Conservation (phyloP, 768 basidiomycete genomes). For the Serendipita vermifera region DNA sequence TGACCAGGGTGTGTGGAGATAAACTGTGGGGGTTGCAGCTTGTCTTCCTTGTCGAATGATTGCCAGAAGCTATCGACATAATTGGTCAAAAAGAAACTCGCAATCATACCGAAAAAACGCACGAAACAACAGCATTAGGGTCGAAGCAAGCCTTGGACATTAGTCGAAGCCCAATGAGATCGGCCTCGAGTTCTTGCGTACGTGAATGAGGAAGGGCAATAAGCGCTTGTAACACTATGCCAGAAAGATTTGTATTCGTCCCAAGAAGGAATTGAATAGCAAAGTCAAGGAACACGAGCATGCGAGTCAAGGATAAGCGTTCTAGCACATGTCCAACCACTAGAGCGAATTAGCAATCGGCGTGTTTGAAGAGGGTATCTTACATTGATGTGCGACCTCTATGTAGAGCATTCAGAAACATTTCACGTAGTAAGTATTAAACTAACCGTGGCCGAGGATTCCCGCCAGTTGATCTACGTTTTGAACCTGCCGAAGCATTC, state of each 20-base stretch:
- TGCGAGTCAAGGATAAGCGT: constrained; percentile 29
- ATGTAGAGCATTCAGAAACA: constrained; percentile 10
- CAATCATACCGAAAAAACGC: constrained; percentile 18
- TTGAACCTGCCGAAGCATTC: constrained; percentile 63
- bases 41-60: not conserved
- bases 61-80: not conserved
- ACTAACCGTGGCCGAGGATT: constrained; percentile 69
- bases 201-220: constrained; percentile 62
- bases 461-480: constrained; percentile 76
- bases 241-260: constrained; percentile 21
- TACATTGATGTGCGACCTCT: constrained; percentile 69
- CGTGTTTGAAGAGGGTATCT: too few relatives aligned
- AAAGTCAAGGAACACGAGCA: constrained; percentile 31
- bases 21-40: not conserved
- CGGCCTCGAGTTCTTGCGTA: constrained; percentile 75
- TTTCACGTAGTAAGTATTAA: not conserved
- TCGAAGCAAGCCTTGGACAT: constrained; percentile 80
- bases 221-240: not conserved
- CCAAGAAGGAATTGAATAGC: constrained; percentile 39
- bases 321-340: constrained; percentile 49
- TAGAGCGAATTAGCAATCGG: too few relatives aligned
- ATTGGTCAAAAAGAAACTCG: not conserved
- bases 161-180: constrained; percentile 69
- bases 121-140: constrained; percentile 64
- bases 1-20: constrained; percentile 4